Percentiles rank a stretch among this genome's conserved stretches.
These are phyloP conservation scores for Magnusiomyces suaveolens DNA, from an alignment of 1,139 yeast genomes.

Conservation along the genomic window DNA sequence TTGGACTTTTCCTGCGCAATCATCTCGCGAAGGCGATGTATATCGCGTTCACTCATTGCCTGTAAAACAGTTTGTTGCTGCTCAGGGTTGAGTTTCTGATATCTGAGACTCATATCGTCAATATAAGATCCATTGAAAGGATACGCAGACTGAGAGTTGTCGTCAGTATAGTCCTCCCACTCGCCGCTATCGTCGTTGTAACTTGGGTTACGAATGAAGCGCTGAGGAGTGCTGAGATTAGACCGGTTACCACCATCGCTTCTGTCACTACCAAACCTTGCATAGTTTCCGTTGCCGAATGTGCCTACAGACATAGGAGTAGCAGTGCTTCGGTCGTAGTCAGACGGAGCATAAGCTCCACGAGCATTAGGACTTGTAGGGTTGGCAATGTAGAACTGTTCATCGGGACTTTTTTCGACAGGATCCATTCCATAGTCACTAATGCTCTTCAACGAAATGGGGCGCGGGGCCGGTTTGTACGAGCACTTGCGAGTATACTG, in stretches of 20 bases:
- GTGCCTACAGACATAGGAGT: too few relatives aligned
- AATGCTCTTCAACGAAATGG: neutral
- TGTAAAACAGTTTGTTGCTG: neutral
- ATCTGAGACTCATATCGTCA: neutral
- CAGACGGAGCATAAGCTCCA: neutral
- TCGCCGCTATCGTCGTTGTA: neutral
- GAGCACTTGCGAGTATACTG: neutral
- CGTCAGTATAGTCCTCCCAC: neutral
- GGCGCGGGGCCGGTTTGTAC: neutral
- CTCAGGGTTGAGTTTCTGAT: neutral
- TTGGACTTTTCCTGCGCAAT: constrained; percentile 2
- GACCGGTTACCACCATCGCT: neutral
- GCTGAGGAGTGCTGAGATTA: neutral
- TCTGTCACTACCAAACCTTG: too few relatives aligned
- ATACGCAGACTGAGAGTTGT: neutral
- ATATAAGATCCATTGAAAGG: neutral
- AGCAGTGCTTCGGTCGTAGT: too few relatives aligned
- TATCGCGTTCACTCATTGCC: neutral
- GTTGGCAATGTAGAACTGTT: neutral
- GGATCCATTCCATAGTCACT: neutral
- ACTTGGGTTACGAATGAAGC: neutral
- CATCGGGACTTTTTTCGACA: neutral
- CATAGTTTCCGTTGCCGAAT: too few relatives aligned
- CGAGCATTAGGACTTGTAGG: neutral
- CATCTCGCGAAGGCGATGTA: constrained; percentile 1